A percentile compares a stretch with the other conserved stretches of the same genome.
Conservation (phyloP, 352 stramenopile species). For the Elongisporangium anandrum region DNA sequence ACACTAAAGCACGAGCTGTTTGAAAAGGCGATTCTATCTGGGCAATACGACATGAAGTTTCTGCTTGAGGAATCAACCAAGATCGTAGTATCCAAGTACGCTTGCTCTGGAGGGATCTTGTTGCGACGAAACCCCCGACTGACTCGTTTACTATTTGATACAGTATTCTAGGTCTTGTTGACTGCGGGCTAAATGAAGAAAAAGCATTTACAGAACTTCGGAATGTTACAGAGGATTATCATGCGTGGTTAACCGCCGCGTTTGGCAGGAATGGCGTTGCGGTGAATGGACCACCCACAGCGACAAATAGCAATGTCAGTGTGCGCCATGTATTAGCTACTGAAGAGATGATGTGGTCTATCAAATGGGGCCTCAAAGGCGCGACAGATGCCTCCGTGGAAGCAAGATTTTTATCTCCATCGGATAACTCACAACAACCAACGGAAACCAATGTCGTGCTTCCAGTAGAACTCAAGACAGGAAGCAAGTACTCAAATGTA, state of each 20-base stretch:
- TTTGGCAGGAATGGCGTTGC: constrained; percentile 18
- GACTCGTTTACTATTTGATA: constrained; percentile 5
- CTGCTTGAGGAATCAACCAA: constrained; percentile 35
- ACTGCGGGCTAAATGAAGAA: constrained; percentile 61
- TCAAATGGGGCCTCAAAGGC: constrained; percentile 81
- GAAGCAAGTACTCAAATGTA: constrained; percentile 54
- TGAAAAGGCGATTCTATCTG: constrained; percentile 43
- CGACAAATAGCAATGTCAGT: constrained; percentile 19
- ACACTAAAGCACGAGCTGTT: constrained; percentile 86
- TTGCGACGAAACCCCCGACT: not conserved
- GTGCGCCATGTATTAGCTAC: constrained; percentile 55
- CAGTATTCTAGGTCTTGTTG: constrained; percentile 65
- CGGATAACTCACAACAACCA: constrained; percentile 2
- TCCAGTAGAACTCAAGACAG: constrained; percentile 87
- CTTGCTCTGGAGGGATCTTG: constrained; percentile 4
- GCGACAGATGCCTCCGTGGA: constrained; percentile 70
- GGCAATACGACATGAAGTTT: constrained; percentile 18
- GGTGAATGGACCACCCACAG: constrained; percentile 31
- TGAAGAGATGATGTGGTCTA: constrained; percentile 85
- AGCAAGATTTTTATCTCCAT: constrained; percentile 22
- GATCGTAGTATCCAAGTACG: constrained; percentile 64
- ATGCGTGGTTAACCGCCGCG: constrained; percentile 37
- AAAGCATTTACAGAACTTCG: constrained; percentile 46
- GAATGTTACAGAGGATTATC: constrained; percentile 52
- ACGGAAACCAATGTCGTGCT: constrained; percentile 25